Base-by-base conservation (phyloP, 2,329 filamentous ascomycete genomes). In the Talaromyces islandicus region DNA sequence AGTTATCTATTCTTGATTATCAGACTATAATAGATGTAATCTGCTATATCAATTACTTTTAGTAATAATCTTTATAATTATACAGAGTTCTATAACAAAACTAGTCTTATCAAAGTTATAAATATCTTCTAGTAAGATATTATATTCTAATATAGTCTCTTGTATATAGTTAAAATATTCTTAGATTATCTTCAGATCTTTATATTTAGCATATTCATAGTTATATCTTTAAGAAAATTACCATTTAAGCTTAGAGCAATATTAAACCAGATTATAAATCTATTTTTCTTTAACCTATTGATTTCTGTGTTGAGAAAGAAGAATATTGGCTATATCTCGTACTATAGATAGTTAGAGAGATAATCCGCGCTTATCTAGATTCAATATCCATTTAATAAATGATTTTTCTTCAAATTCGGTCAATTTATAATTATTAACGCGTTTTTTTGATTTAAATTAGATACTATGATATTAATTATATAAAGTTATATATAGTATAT, bases 1-100 rank as follows among this genome's bases (percentile, higher is more conserved):
- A 50, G 35, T 60, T 12, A 62, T 60, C 43, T 60, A 63, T 62
- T 63, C 62, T 30, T 52, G 38, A 64, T 63, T 62, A 21, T 60
- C 54, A 32, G 60, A 60, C 54, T 64, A 54, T 43, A 56, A 19
- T 38, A 46, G 17, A 17, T 43, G 7, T 56, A 19, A 29, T 38
- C 19, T n/a, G 24, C 14, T 21, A 41, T 19, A 19, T 27, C 7
- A 12, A 25, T 56, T 32, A 41, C n/a, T 43, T 43, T 32, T 27
- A 41, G 54, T 56, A 19, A 56, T 46, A 56, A 56, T 32, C 25
- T 43, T 56, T 41, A 32, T 19, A 43, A 32, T 46, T 27, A n/a
- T 21, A 46, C 5, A 21, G 9, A 56, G 17, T 12, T 32, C 19
- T 32, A 56, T 56, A 17, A 19, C 11, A 56, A 43, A 56, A 17